These are phyloP conservation scores for Aspergillus spinulosporus DNA, from an alignment of 2,329 filamentous ascomycete genomes.

Conservation along the genomic window DNA sequence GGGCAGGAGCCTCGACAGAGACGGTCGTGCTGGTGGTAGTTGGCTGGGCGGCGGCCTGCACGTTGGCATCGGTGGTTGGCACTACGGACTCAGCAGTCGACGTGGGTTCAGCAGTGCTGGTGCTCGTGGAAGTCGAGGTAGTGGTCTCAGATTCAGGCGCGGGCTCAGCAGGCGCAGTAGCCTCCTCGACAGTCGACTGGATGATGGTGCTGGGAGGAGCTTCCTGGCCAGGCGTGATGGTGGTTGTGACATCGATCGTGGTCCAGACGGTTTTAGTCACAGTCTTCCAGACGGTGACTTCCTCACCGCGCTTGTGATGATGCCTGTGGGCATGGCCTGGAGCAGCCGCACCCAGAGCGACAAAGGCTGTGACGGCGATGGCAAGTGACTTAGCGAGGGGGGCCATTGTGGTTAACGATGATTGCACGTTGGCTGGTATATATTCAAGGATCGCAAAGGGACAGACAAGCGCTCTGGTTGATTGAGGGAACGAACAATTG, in stretches of 20 bases:
- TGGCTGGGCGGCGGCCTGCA: conserved; percentile 2
- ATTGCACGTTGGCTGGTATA: conserved; percentile 13
- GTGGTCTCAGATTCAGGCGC: conserved; percentile 2
- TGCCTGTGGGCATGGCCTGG: conserved; percentile 22
- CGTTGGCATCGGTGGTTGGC: conserved; percentile 4
- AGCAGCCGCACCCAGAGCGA: conserved; percentile 32
- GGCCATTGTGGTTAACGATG: conserved; percentile 32
- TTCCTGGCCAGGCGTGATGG: conserved; percentile 43
- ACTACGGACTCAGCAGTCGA: conserved; percentile 19
- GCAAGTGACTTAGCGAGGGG: conserved; percentile 40
- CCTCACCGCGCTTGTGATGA: conserved; percentile 42
- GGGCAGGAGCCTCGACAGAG: background rate
- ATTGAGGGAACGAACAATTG: conserved; percentile 14
- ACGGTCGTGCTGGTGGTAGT: background rate
- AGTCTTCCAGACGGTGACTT: conserved; percentile 50
- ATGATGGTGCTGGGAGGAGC: conserved; percentile 16
- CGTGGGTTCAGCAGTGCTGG: conserved; percentile 7
- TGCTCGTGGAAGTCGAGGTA: conserved; percentile 5
- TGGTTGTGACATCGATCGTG: conserved; percentile 52
- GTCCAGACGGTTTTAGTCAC: conserved; percentile 50
- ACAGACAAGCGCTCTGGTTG: conserved; percentile 12
- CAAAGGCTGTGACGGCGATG: conserved; percentile 38
- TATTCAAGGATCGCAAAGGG: conserved; percentile 11
- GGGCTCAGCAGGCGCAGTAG: conserved; percentile 24
- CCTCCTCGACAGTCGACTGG: conserved; percentile 4